Conservation (phyloP, 2,329 filamentous ascomycete genomes). For the Laburnicola sp. region DNA sequence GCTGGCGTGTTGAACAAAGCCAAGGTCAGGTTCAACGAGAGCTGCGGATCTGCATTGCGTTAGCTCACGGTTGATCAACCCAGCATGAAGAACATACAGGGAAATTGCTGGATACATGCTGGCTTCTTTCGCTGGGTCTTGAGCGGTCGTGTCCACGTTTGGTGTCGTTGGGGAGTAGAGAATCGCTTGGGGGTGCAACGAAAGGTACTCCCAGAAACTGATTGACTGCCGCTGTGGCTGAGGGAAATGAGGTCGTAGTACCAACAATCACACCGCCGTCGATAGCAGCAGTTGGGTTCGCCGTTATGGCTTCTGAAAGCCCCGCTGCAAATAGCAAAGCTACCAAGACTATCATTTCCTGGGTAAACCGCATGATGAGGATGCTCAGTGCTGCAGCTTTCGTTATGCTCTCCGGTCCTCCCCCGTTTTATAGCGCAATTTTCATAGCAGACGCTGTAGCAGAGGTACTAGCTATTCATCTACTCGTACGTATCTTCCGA, state of each 20-base stretch:
- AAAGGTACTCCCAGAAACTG: constrained; percentile 39
- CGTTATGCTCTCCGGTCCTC: too few relatives aligned
- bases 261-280: constrained; percentile 29
- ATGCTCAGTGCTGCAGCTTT: not conserved
- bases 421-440: not conserved
- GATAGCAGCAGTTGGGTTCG: constrained; percentile 28
- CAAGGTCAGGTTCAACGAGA: constrained; percentile 17
- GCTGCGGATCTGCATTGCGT: constrained; percentile 21
- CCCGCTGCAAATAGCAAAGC: not conserved
- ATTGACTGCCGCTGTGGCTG: constrained; percentile 26
- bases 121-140: constrained; percentile 22
- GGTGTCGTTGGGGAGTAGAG: constrained; percentile 20
- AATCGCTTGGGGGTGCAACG: constrained; percentile 35
- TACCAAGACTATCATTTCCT: too few relatives aligned
- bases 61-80: not conserved
- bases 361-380: not conserved
- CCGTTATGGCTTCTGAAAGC: not conserved
- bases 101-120: constrained; percentile 33
- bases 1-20: constrained; percentile 29
- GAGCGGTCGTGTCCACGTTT: constrained; percentile 18
- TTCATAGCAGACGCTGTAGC: too few relatives aligned
- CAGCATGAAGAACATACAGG: constrained; percentile 15
- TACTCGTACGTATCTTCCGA: too few relatives aligned
- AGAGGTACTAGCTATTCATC: too few relatives aligned
- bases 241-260: constrained; percentile 28